Base-by-base conservation (phyloP, 495 filamentous ascomycete genomes). In the Trichoderma gamsii region DNA sequence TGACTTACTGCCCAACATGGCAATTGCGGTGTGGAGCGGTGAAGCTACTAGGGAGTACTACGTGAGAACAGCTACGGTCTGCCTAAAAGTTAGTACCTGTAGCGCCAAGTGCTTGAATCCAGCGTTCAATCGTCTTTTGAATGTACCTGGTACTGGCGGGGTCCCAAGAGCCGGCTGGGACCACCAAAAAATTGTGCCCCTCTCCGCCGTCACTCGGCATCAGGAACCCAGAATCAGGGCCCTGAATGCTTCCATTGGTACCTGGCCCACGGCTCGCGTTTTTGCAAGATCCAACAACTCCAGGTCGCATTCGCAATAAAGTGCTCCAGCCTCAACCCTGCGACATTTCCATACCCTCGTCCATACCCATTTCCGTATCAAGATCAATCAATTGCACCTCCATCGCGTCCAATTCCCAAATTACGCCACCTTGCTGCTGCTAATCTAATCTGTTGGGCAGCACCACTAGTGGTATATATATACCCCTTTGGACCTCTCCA, bases 381-480 rank as follows among this genome's bases (percentile, higher is more conserved):
- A 5, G 8, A 23, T 52, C 18, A 0, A 52, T 52, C 9, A 23
- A 11, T 52, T 11, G 18, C 21, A 18, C 21, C n/a, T 23, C 49
- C n/a, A 5, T 11, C 49, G n/a, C 21, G 49, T 23, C 21, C 21
- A 11, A 49, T 18, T 6, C n/a, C 49, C 21, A 16, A 18, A 52
- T 52, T 21, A 12, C 56, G 72, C 68, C 59, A 68, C 70, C 43
- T 67, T 65, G 61, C 69, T 29, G 29, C 63, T 56, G 29, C 46
- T 21, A 66, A 65, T 61, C 21, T 70, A 66, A 51, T 52, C 61
- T 65, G 64, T 61, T 61, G 21, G 61, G 32, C 61, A 63, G 66
- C 66, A 67, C 68, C 66, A 70, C 66, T 29, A 69, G 59, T 63
- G 66, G 29, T 66, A 65, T 52, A 29, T 67, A 69, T 67, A 69